These are phyloP conservation scores for Dendrobium huoshanense DNA, from an alignment of 106 monocot genomes.

Conservation along the genomic window DNA sequence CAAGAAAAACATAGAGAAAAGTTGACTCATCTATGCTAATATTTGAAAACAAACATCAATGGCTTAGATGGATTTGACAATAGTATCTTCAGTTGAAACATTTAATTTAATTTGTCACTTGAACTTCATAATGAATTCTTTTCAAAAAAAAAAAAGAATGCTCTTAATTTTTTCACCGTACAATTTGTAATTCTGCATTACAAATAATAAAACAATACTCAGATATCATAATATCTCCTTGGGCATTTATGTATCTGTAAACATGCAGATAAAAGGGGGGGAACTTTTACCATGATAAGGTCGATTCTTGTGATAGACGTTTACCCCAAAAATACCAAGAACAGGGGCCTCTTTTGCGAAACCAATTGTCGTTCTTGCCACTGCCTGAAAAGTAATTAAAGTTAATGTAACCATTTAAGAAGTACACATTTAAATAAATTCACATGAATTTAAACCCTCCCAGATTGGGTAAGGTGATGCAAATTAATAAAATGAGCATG, in stretches of 20 bases:
- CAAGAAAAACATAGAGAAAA: neutral
- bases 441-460: neutral
- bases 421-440: neutral
- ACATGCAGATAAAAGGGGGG: neutral
- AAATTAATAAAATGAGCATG: neutral
- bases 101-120: neutral
- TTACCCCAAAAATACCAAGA: slow-evolving; percentile 81
- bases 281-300: slow-evolving; percentile 59
- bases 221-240: neutral
- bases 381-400: slow-evolving; percentile 23
- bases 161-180: neutral
- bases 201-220: neutral
- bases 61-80: neutral
- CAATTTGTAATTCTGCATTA: neutral
- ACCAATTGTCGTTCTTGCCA: slow-evolving; percentile 52
- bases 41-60: neutral
- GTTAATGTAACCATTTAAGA: neutral
- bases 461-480: neutral
- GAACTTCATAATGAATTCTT: neutral
- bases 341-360: slow-evolving; percentile 92
- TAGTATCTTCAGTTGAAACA: neutral
- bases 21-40: neutral
- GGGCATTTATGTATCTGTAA: slow-evolving; percentile 1
- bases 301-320: slow-evolving; percentile 94
- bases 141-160: neutral